Evolutionary conservation across 441 rosid species (phyloP), one percentile per base, ranked within the genome.

Genomic region (Viola pubescens): DNA sequence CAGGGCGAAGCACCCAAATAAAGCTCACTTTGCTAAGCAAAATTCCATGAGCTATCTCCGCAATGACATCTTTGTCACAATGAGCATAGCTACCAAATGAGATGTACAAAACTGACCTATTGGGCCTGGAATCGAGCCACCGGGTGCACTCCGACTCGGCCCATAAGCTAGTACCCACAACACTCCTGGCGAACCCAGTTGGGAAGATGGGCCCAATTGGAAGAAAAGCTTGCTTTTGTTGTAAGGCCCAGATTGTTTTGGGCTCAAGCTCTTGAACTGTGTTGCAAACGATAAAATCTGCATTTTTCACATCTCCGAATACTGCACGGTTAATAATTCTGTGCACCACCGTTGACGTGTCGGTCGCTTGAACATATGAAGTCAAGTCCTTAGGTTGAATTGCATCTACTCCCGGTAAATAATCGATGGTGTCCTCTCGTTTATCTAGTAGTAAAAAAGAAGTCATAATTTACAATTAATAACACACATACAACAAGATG

Each of bases 201-300:
- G 83, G 86, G 62, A 81, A 79, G 16, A 79, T 56, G 16, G 94
- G 94, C 5, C 88, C 88, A 14, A 86, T 76, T 1, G 88, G 76
- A n/a, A 68, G 73, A 16, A 70, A 62, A 0, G 81, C 74, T 12
- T 72, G 62, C 8, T 54, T 64, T 44, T 62, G 53, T 4, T 75
- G 66, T 3, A 77, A 48, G 50, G 86, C 81, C 19, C 66, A 49
- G 10, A 81, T 65, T 8, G 82, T 68, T 44, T 59, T 69, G 34
- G 37, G 53, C 61, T 86, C 94, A 19, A 83, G 82, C 49, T 77
- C 82, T 9, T 80, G 79, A 0, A 79, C 79, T 0, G 82, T 74
- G 79, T 83, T 86, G 63, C 82, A 78, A 7, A 86, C 53, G 4
- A 86, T 77, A 45, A 82, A 64, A 63, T 86, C 87, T 9, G 77